phyloP scores from a whole-genome alignment of 1,284 basidiomycete genomes.

The Uromyces viciae-fabae region DNA sequence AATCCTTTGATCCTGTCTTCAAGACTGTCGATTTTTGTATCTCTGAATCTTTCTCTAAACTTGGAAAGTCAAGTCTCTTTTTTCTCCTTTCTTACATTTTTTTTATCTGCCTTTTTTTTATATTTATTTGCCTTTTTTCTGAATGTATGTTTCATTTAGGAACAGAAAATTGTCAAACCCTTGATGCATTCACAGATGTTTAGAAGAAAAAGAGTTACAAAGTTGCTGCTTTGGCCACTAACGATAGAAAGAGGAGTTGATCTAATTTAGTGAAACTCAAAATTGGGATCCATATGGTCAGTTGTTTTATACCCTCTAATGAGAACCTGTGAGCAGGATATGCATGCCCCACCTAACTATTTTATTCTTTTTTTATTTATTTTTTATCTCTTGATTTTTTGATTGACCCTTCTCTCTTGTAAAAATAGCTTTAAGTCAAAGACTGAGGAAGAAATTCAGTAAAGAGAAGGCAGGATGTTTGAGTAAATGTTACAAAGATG shows the following conservation, averaged over 20 bases:
- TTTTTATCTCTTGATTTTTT: constrained; percentile 74
- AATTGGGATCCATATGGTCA: constrained; percentile 42
- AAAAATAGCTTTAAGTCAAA: constrained; percentile 62
- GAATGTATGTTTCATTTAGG: constrained; percentile 58
- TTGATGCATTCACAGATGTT: constrained; percentile 77
- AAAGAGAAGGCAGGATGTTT: constrained; percentile 63
- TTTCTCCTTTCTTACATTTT: too few species aligned
- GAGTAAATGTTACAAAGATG: constrained; percentile 23
- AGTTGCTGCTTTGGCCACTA: constrained; percentile 67
- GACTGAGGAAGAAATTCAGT: constrained; percentile 74
- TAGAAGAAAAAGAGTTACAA: constrained; percentile 81
- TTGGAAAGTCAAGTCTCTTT: too few species aligned
- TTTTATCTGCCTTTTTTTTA: too few species aligned
- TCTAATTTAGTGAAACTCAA: constrained; percentile 57
- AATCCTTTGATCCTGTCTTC: too few species aligned
- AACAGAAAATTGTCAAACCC: constrained; percentile 64
- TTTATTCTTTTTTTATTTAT: too few species aligned
- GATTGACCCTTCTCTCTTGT: neutral
- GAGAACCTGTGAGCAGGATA: neutral
- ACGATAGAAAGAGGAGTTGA: constrained; percentile 68
- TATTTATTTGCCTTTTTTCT: too few species aligned
- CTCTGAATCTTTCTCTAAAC: too few species aligned
- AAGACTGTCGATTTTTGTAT: too few species aligned
- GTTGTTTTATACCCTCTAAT: neutral
- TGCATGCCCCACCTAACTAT: neutral